phyloP scores from a whole-genome alignment of 2,329 filamentous ascomycete species.

The Capronia americana region DNA sequence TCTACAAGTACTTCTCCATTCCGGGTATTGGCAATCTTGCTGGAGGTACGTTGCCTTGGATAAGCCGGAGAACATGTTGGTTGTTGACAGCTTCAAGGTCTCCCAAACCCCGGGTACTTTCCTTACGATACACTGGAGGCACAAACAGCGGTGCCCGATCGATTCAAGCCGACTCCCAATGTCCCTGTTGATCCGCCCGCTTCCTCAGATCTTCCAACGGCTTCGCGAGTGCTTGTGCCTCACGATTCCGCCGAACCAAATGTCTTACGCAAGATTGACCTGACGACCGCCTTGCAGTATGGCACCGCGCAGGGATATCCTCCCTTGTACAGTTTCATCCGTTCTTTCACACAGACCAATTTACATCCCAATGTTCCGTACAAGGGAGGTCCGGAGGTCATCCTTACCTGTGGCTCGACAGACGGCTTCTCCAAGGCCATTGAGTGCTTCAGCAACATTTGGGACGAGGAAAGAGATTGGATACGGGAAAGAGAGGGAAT shows the following conservation, averaged over 20 bases:
- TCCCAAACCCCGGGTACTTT: constrained; percentile 82
- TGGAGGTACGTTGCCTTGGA: constrained; percentile 54
- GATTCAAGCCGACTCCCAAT: constrained; percentile 75
- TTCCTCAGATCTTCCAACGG: constrained; percentile 44
- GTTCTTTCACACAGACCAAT: constrained; percentile 76
- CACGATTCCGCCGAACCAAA: constrained; percentile 67
- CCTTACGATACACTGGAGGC: constrained; percentile 91
- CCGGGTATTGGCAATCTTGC: constrained; percentile 68
- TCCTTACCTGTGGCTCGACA: constrained; percentile 81
- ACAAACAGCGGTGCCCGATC: constrained; percentile 73
- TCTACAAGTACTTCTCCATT: constrained; percentile 82
- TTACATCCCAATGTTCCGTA: constrained; percentile 85
- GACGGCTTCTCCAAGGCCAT: constrained; percentile 83
- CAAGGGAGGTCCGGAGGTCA: constrained; percentile 73
- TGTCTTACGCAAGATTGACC: constrained; percentile 73
- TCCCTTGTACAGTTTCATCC: constrained; percentile 76
- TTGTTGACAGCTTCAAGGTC: constrained; percentile 58
- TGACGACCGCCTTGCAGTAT: constrained; percentile 85
- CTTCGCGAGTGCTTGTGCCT: constrained; percentile 72
- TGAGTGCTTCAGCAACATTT: constrained; percentile 76
- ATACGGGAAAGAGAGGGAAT: constrained; percentile 75
- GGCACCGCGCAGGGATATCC: constrained; percentile 82
- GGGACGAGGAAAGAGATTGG: constrained; percentile 72
- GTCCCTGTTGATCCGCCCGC: constrained; percentile 59
- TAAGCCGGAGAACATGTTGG: background rate